Conservation (phyloP, 2,329 filamentous ascomycete genomes). For the Cercospora janseana region DNA sequence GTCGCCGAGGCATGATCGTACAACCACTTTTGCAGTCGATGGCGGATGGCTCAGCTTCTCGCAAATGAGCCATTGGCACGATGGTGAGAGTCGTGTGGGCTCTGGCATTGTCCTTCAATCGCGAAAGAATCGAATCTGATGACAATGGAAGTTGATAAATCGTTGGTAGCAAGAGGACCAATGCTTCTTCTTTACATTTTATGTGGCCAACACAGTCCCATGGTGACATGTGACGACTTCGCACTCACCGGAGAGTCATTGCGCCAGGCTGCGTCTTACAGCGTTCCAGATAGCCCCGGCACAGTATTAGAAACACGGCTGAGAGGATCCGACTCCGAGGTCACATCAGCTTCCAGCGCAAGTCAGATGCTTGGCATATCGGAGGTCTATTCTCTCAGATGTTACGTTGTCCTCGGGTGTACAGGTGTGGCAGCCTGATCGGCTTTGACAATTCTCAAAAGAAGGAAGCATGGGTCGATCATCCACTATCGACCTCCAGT, state of each 20-base stretch:
- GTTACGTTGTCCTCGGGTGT: no score
- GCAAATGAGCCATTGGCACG: slow-evolving; percentile 29
- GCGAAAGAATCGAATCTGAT: neutral
- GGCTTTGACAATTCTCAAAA: no score
- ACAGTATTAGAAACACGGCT: no score
- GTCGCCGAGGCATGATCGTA: slow-evolving; percentile 29
- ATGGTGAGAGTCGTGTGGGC: slow-evolving; percentile 24
- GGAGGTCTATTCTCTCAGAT: no score
- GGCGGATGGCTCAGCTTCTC: slow-evolving; percentile 18
- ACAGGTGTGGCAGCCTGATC: no score
- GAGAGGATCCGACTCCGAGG: neutral
- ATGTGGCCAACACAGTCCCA: no score
- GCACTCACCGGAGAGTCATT: neutral
- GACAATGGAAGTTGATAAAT: neutral
- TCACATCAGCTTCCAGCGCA: slow-evolving; percentile 9
- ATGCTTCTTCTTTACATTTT: no score
- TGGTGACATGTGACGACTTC: no score
- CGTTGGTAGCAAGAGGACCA: no score
- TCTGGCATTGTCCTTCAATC: neutral
- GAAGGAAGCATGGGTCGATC: neutral
- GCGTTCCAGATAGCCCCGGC: neutral
- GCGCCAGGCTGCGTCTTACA: neutral
- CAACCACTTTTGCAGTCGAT: slow-evolving; percentile 23
- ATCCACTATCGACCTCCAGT: slow-evolving; percentile 21
- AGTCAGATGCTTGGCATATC: no score